phyloP scores from a whole-genome alignment of 208 protist genomes.

The Wallacemonas rigidus region DNA sequence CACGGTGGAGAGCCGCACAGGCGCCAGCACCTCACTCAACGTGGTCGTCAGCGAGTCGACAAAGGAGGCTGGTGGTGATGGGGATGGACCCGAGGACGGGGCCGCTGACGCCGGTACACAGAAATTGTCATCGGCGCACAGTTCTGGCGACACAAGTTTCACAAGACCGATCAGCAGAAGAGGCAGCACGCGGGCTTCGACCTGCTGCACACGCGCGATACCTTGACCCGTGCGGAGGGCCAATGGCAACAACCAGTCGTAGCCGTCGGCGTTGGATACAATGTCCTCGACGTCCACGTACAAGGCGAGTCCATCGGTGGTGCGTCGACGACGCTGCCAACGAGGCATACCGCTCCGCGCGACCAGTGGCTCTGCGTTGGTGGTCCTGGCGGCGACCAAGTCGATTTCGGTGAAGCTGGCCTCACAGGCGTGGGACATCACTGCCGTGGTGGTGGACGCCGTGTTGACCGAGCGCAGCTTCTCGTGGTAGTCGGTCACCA shows the following conservation, averaged over 20 bases:
- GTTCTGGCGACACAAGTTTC: not conserved
- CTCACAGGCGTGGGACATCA: not conserved
- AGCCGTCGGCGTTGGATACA: not conserved
- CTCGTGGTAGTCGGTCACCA: not conserved
- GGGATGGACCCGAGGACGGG: no score
- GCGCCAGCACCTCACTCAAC: not conserved
- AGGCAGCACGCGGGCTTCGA: slow-evolving; percentile 32
- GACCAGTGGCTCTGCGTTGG: not conserved
- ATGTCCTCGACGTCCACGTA: slow-evolving; percentile 16
- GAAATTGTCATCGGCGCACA: not conserved
- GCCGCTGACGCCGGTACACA: not conserved
- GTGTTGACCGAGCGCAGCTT: not conserved
- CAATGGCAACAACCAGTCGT: slow-evolving; percentile 19
- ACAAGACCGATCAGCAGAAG: slow-evolving; percentile 16
- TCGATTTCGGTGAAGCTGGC: not conserved
- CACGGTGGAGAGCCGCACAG: not conserved
- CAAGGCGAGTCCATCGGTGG: not conserved
- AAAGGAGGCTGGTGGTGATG: not conserved
- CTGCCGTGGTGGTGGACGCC: not conserved
- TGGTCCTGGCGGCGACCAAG: not conserved
- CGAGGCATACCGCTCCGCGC: not conserved
- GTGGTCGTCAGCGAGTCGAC: not conserved
- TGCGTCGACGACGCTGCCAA: not conserved
- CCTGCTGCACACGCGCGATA: slow-evolving; percentile 15
- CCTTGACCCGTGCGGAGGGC: slow-evolving; percentile 27